Conservation (phyloP, 1,284 basidiomycete species). For the Cryptococcus jaspeensis region DNA sequence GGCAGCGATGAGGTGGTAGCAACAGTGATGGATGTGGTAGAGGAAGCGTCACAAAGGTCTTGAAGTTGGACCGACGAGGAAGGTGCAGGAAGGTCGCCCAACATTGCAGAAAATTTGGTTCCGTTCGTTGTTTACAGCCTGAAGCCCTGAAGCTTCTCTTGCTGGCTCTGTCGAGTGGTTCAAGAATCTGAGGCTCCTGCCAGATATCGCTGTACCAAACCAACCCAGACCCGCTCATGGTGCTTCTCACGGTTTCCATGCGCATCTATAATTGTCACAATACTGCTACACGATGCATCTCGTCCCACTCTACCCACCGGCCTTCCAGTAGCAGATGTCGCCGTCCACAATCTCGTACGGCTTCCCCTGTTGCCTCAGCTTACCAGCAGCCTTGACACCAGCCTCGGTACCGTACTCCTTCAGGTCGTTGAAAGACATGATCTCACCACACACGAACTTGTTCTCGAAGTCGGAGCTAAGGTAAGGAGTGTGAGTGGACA, state of each 20-base stretch:
- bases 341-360: conserved; percentile 61
- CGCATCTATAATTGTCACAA: not conserved
- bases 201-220: not conserved
- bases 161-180: too few relatives aligned
- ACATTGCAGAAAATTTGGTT: too few relatives aligned
- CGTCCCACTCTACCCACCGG: conserved; percentile 20
- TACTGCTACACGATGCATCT: conserved; percentile 9
- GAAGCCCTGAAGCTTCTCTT: too few relatives aligned
- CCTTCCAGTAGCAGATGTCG: conserved; percentile 53
- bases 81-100: not conserved
- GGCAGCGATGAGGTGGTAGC: too few relatives aligned
- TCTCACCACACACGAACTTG: conserved; percentile 99
- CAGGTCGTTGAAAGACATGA: conserved; percentile 89
- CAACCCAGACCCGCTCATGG: not conserved
- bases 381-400: conserved; percentile 92
- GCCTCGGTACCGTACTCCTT: conserved; percentile 87
- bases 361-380: conserved; percentile 94
- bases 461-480: conserved; percentile 58
- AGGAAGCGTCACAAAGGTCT: too few relatives aligned
- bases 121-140: too few relatives aligned
- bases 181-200: too few relatives aligned
- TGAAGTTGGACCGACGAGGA: too few relatives aligned
- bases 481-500: not conserved
- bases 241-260: not conserved
- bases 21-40: too few relatives aligned